Conservation (phyloP, 106 monocot species). For the Agapanthus africanus region DNA sequence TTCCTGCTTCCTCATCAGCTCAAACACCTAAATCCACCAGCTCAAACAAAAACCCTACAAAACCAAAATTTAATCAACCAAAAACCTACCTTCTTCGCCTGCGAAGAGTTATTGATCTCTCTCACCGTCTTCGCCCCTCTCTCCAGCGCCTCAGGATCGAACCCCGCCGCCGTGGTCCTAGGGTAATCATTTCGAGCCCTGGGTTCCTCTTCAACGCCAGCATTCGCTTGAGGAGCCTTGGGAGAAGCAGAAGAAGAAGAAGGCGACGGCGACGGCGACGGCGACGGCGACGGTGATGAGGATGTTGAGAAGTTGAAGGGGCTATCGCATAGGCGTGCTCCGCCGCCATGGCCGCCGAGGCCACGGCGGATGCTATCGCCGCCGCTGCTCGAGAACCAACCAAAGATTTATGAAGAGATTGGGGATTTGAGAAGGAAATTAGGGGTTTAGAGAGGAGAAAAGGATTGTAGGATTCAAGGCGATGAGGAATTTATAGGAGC, state of each 20-base stretch:
- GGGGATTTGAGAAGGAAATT: too few relatives aligned
- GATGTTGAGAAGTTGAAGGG: too few relatives aligned
- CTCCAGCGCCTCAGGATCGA: too few relatives aligned
- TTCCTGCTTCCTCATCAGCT: slow-evolving; percentile 78
- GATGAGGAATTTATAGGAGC: too few relatives aligned
- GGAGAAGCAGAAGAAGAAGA: too few relatives aligned
- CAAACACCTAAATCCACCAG: slow-evolving; percentile 53
- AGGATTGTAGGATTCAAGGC: neutral
- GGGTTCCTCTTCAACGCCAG: slow-evolving; percentile 5
- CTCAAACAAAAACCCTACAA: neutral
- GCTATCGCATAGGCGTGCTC: slow-evolving; percentile 46
- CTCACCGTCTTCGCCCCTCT: too few relatives aligned
- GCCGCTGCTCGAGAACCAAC: too few relatives aligned
- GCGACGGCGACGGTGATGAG: slow-evolving; percentile 1
- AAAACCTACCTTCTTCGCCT: slow-evolving; percentile 67
- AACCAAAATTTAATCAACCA: slow-evolving; percentile 2
- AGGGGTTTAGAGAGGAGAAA: too few relatives aligned
- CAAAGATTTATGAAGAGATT: too few relatives aligned
- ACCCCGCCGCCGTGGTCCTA: too few relatives aligned
- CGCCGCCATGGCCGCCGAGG: too few relatives aligned
- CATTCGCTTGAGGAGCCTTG: neutral
- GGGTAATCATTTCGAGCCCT: slow-evolving; percentile 48
- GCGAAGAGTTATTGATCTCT: slow-evolving; percentile 55
- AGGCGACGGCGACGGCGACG: neutral
- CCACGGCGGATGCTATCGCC: slow-evolving; percentile 24